Base-by-base conservation (phyloP, 2,329 filamentous ascomycete species). In the Knoxdaviesia proteae region DNA sequence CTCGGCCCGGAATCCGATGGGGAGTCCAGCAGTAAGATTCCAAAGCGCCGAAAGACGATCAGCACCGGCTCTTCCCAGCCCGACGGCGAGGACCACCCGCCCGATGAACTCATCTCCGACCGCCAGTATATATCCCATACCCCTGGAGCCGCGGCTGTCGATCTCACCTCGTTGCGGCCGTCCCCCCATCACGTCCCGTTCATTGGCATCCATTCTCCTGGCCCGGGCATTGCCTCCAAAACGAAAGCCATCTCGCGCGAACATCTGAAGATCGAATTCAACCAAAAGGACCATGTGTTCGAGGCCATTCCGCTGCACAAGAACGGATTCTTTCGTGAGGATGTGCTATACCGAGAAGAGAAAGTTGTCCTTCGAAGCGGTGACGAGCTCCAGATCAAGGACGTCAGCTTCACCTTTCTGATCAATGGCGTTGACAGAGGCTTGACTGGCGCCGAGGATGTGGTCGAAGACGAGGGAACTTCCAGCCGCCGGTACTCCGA, bases 231-330 rank as follows among this genome's bases (percentile, higher is more conserved):
- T 46, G 69, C 73, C 3, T 64, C 57, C 46, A 73, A 70, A 47
- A 82, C 80, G 41, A 81, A 80, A 53, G 71, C 70, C 41, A 86
- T 87, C 43, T 87, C 81, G 4, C 67, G 80, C 47, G 64, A 79
- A 50, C 82, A 88, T 55, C 63, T 83, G 40, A 77, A 75, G 51
- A 83, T 88, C 49, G 63, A 70, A 39, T 87, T 77, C 58, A 80
- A 81, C 51, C 64, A 70, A 47, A 62, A 72, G 8, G 65, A 65
- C 36, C 65, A 71, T 20, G 61, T 71, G 6, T 87, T 83, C 51
- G 73, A 83, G 53, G 72, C 80, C 39, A 63, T 67, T 30, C 66
- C 69, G 0, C 51, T 74, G 6, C 70, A 74, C 48, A 67, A 65
- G 47, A 84, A 84, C 50, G 79, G 80, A 5, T 75, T 80, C 51